Conservation (phyloP, 148 eudicot species). For the Rhododendron kiyosumense region DNA sequence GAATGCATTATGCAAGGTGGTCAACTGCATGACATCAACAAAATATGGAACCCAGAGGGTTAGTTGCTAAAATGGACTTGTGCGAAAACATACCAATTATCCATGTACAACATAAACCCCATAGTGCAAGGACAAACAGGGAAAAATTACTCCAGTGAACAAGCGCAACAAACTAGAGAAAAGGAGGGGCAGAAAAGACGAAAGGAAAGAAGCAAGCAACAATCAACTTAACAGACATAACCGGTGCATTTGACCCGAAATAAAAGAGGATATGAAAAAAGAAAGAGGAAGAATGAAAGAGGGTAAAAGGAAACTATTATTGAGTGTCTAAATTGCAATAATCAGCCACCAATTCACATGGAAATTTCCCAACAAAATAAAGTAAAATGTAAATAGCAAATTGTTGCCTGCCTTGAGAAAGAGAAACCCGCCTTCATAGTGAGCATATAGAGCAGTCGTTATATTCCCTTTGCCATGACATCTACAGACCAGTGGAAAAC, state of each 20-base stretch:
- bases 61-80: not conserved
- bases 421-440: conserved; percentile 73
- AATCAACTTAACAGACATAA: not conserved
- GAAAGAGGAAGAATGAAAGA: not conserved
- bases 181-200: not conserved
- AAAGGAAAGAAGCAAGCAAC: not conserved
- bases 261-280: too few relatives aligned
- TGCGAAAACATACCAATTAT: not conserved
- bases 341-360: conserved; percentile 10
- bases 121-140: not conserved
- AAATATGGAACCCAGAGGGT: not conserved
- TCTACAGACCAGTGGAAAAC: conserved; percentile 84
- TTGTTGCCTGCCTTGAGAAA: conserved; percentile 83
- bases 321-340: conserved; percentile 9
- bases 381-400: conserved; percentile 52
- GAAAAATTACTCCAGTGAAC: not conserved
- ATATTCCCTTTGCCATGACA: conserved; percentile 75
- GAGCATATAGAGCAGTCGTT: conserved; percentile 75
- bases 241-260: not conserved
- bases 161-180: not conserved
- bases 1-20: not conserved
- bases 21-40: not conserved
- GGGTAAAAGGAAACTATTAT: not conserved
- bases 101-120: not conserved
- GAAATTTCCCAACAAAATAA: conserved; percentile 26